phyloP scores from a whole-genome alignment of 768 basidiomycete species.

The Lentinula edodes region DNA sequence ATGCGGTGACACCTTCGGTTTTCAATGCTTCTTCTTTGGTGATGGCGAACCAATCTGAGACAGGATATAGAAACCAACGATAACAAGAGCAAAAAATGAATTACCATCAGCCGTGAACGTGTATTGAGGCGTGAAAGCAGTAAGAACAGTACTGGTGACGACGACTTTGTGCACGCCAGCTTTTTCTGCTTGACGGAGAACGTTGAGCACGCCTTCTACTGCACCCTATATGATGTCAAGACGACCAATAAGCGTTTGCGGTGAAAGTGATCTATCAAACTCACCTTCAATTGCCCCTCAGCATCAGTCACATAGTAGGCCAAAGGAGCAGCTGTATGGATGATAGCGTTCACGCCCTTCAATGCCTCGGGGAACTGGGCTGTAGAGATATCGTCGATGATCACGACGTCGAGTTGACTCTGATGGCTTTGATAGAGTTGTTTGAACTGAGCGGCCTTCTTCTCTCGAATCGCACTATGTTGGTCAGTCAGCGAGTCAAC shows the following conservation, averaged over 20 bases:
- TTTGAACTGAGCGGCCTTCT: background rate
- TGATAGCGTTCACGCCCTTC: slow-evolving; percentile 38
- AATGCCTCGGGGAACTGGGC: slow-evolving; percentile 38
- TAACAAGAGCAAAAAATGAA: background rate
- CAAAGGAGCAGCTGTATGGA: slow-evolving; percentile 30
- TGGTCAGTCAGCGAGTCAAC: background rate
- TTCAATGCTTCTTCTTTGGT: slow-evolving; percentile 24
- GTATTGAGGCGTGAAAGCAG: slow-evolving; percentile 14
- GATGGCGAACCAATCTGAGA: slow-evolving; percentile 26
- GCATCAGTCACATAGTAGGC: slow-evolving; percentile 1
- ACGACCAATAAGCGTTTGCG: background rate
- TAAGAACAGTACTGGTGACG: slow-evolving; percentile 25
- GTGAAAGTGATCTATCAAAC: background rate
- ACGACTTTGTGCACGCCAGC: slow-evolving; percentile 25
- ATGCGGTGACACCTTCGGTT: slow-evolving; percentile 17
- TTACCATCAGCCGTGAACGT: slow-evolving; percentile 22
- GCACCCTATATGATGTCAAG: slow-evolving; percentile 16
- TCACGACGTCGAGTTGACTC: slow-evolving; percentile 15
- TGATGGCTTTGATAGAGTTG: slow-evolving; percentile 3
- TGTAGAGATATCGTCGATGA: slow-evolving; percentile 15
- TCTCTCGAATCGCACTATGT: background rate
- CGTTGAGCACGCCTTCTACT: slow-evolving; percentile 27
- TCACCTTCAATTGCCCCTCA: slow-evolving; percentile 11
- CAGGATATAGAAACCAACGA: background rate
- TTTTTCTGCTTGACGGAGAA: slow-evolving; percentile 29